Conservation (phyloP, 768 basidiomycete genomes). For the Lactarius trivialis region DNA sequence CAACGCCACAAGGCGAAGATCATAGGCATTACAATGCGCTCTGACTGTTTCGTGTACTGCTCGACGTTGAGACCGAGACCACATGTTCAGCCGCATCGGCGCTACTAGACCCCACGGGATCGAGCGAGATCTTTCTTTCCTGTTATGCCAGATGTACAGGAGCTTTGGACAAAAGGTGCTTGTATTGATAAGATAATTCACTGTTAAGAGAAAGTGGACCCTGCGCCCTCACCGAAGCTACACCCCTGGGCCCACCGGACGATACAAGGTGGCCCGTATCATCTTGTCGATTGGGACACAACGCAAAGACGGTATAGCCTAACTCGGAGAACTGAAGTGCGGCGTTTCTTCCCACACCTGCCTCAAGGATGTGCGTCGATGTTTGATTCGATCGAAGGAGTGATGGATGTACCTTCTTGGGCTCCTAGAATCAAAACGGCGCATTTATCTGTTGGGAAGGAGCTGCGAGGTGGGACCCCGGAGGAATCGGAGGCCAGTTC, state of each 20-base stretch:
- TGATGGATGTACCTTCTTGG: constrained; percentile 26
- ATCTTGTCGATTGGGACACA: constrained; percentile 25
- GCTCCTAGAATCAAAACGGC: constrained; percentile 30
- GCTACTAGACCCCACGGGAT: constrained; percentile 30
- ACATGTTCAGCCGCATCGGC: constrained; percentile 29
- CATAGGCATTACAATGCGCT: constrained; percentile 29
- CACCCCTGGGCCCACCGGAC: constrained; percentile 11
- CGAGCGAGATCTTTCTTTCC: constrained; percentile 28
- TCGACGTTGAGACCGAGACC: constrained; percentile 27
- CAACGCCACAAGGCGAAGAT: constrained; percentile 28
- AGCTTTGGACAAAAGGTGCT: constrained; percentile 21
- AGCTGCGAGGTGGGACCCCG: constrained; percentile 24
- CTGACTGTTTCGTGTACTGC: constrained; percentile 29
- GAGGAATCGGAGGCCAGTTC: constrained; percentile 16
- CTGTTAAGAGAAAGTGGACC: neutral
- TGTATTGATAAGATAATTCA: constrained; percentile 5
- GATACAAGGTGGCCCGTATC: neutral
- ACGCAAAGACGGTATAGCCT: constrained; percentile 32
- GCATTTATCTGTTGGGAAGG: constrained; percentile 26
- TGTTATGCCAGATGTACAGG: constrained; percentile 32
- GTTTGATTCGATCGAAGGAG: neutral
- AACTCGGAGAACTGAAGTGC: constrained; percentile 31
- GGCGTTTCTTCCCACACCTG: constrained; percentile 29
- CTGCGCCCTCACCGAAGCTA: constrained; percentile 26
- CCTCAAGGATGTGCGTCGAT: constrained; percentile 8